Evolutionary conservation across 176 grass and related monocot species (phyloP).

Genomic region (Triticum monococcum): DNA sequence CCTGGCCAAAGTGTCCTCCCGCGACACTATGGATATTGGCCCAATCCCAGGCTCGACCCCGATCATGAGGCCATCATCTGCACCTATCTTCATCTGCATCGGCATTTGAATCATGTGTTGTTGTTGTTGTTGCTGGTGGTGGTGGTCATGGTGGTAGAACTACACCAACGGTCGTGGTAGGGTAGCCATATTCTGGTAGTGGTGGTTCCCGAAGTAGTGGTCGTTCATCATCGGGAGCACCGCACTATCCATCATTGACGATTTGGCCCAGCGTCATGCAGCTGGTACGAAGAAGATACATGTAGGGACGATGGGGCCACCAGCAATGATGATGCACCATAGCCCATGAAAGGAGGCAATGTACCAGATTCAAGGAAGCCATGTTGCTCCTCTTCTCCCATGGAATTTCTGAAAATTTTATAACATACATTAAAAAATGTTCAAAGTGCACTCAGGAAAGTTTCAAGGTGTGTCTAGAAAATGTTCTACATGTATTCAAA

Average conservation of each 20-base stretch:
- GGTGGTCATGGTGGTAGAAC: not conserved
- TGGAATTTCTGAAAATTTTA: not conserved
- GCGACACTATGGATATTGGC: slow-evolving; percentile 23
- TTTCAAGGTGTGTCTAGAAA: too few relatives aligned
- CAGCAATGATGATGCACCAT: not conserved
- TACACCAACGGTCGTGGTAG: not conserved
- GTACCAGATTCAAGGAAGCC: not conserved
- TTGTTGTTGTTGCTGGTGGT: not conserved
- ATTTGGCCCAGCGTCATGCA: not conserved
- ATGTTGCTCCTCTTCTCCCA: not conserved
- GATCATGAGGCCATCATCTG: not conserved
- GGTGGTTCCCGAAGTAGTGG: too few relatives aligned
- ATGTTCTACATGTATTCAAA: too few relatives aligned
- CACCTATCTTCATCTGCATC: not conserved
- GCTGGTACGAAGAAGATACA: not conserved
- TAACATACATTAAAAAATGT: too few relatives aligned
- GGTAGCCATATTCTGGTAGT: too few relatives aligned
- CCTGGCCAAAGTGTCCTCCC: slow-evolving; percentile 1
- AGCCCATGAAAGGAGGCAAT: slow-evolving; percentile 11
- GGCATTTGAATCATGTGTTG: not conserved
- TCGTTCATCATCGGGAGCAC: not conserved
- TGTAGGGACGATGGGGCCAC: not conserved
- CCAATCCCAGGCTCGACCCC: not conserved
- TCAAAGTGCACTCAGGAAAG: too few relatives aligned
- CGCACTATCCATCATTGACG: not conserved